These are phyloP conservation scores for Cladosporium velox DNA, from an alignment of 2,329 filamentous ascomycete genomes.

Conservation along the genomic window DNA sequence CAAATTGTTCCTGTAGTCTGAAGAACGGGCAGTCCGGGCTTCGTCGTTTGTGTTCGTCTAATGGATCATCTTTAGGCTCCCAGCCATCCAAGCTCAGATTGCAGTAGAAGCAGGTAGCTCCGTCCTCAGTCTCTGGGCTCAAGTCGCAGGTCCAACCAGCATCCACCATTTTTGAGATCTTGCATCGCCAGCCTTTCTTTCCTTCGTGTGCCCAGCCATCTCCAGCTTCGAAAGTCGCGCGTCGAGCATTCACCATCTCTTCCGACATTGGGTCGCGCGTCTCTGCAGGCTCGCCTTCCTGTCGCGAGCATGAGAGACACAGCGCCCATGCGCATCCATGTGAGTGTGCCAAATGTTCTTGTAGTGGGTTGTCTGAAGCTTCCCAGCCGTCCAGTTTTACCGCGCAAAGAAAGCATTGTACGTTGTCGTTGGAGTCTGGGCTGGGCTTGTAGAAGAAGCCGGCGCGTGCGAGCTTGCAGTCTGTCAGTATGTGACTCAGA, in stretches of 20 bases:
- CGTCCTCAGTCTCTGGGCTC: constrained; percentile 72
- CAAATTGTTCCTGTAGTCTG: constrained; percentile 56
- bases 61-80: constrained; percentile 89
- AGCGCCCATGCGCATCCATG: constrained; percentile 86
- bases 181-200: constrained; percentile 87
- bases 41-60: constrained; percentile 83
- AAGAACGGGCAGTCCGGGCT: constrained; percentile 84
- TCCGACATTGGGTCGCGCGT: constrained; percentile 71
- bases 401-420: constrained; percentile 82
- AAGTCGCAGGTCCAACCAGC: constrained; percentile 95
- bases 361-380: constrained; percentile 75
- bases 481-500: constrained; percentile 24
- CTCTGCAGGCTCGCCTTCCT: constrained; percentile 61
- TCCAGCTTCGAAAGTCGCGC: constrained; percentile 70
- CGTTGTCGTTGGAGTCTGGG: constrained; percentile 75
- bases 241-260: constrained; percentile 73
- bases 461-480: constrained; percentile 74
- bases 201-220: constrained; percentile 84
- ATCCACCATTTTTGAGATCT: constrained; percentile 85
- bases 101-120: constrained; percentile 90
- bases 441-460: constrained; percentile 88
- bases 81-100: constrained; percentile 87
- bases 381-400: constrained; percentile 92
- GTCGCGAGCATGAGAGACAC: constrained; percentile 53
- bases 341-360: constrained; percentile 83